phyloP scores from a whole-genome alignment of 495 filamentous ascomycete species.

The Podospora comata region DNA sequence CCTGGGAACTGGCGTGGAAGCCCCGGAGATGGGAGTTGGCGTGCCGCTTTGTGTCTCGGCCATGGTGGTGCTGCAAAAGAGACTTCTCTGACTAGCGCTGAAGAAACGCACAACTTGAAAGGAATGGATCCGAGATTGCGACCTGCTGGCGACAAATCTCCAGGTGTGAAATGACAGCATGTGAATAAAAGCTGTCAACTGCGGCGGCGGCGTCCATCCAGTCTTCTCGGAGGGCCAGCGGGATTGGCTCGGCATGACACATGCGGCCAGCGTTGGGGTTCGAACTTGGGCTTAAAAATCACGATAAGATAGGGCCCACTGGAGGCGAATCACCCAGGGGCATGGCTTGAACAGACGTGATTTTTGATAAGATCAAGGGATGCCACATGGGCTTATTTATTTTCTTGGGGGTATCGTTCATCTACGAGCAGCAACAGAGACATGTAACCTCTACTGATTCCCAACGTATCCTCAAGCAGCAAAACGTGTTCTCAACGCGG shows the following conservation, averaged over 20 bases:
- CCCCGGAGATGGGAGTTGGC: slow-evolving; percentile 1
- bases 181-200: neutral
- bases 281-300: slow-evolving; percentile 11
- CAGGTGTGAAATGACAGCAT: neutral
- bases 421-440: neutral
- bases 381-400: neutral
- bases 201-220: neutral
- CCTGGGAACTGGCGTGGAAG: slow-evolving; percentile 1
- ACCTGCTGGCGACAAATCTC: neutral
- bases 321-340: neutral
- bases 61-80: slow-evolving; percentile 2
- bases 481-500: slow-evolving; percentile 36
- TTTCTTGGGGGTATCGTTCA: neutral
- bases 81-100: neutral
- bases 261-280: slow-evolving; percentile 1
- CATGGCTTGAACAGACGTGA: neutral
- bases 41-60: slow-evolving; percentile 4
- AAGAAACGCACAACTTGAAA: neutral
- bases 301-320: slow-evolving; percentile 10
- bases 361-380: neutral
- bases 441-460: slow-evolving; percentile 43
- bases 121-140: neutral
- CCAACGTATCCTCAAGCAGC: slow-evolving; percentile 30
- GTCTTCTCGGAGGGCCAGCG: neutral
- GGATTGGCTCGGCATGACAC: slow-evolving; percentile 11